Percentiles rank a stretch among this genome's conserved stretches.
phyloP scores from a whole-genome alignment of 2,329 filamentous ascomycete species.

The Stagonosporopsis rhizophila region DNA sequence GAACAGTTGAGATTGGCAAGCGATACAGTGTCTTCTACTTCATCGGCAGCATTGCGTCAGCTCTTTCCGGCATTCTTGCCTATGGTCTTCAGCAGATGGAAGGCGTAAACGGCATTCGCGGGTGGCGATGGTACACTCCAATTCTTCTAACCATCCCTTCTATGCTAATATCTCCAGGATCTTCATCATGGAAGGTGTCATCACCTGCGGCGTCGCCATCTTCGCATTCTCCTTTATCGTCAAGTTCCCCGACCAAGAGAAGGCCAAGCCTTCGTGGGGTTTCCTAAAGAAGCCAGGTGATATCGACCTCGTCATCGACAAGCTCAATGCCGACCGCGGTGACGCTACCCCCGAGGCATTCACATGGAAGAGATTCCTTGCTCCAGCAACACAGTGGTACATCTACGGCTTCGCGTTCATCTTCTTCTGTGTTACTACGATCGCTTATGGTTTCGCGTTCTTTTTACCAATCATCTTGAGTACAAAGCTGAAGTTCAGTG shows the following conservation, averaged over 20 bases:
- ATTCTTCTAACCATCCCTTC: neutral
- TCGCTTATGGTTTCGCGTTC: conserved; percentile 34
- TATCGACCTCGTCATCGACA: conserved; percentile 29
- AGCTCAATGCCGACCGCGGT: conserved; percentile 32
- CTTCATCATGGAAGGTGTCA: conserved; percentile 36
- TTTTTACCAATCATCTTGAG: conserved; percentile 34
- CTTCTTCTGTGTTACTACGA: conserved; percentile 31
- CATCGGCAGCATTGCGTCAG: conserved; percentile 33
- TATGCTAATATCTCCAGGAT: conserved; percentile 23
- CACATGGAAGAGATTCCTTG: conserved; percentile 31
- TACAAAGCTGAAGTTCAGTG: conserved; percentile 33
- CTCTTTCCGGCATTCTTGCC: conserved; percentile 32
- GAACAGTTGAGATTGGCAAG: conserved; percentile 29
- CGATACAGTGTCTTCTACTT: conserved; percentile 37
- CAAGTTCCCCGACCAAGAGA: conserved; percentile 36
- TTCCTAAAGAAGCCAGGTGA: conserved; percentile 30
- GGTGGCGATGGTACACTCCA: conserved; percentile 29
- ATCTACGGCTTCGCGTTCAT: conserved; percentile 34
- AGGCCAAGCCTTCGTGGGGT: conserved; percentile 26
- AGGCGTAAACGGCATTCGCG: conserved; percentile 27
- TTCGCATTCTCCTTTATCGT: conserved; percentile 31
- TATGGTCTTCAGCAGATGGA: conserved; percentile 36
- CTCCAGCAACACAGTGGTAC: conserved; percentile 33
- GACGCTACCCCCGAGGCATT: conserved; percentile 29
- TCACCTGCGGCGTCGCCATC: conserved; percentile 29